These are phyloP conservation scores for Aspergillus spinulosporus DNA, from an alignment of 2,329 filamentous ascomycete species.

Conservation along the genomic window DNA sequence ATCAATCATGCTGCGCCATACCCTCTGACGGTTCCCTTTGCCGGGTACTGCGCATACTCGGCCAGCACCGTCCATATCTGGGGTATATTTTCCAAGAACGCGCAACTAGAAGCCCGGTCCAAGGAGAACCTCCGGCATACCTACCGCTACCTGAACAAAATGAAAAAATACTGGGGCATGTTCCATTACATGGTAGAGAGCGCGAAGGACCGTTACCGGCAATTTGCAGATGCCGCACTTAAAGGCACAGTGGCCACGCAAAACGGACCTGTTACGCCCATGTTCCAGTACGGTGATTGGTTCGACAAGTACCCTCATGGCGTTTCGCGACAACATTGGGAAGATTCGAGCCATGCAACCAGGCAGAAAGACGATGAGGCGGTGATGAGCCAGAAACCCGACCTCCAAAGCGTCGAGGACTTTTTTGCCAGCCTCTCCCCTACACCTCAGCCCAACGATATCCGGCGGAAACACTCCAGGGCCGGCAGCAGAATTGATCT, in stretches of 20 bases:
- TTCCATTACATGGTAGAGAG: slow-evolving; percentile 96
- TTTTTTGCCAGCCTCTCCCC: slow-evolving; percentile 83
- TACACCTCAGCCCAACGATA: slow-evolving; percentile 48
- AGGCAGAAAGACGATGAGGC: slow-evolving; percentile 83
- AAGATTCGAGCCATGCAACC: slow-evolving; percentile 65
- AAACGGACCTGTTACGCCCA: slow-evolving; percentile 53
- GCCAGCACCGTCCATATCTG: slow-evolving; percentile 94
- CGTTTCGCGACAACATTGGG: slow-evolving; percentile 79
- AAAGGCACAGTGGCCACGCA: slow-evolving; percentile 56
- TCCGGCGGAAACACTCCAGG: slow-evolving; percentile 44
- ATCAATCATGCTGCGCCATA: slow-evolving; percentile 78
- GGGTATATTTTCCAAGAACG: slow-evolving; percentile 83
- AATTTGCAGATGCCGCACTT: slow-evolving; percentile 77
- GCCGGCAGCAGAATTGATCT: slow-evolving; percentile 31
- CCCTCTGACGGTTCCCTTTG: slow-evolving; percentile 84
- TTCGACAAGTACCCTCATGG: slow-evolving; percentile 93
- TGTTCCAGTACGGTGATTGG: slow-evolving; percentile 98
- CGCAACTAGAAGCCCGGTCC: slow-evolving; percentile 70
- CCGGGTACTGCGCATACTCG: slow-evolving; percentile 90
- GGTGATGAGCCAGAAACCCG: slow-evolving; percentile 81
- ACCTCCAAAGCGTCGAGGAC: slow-evolving; percentile 91
- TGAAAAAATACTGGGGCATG: slow-evolving; percentile 99
- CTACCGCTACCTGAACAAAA: slow-evolving; percentile 84
- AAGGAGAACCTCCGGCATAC: slow-evolving; percentile 85
- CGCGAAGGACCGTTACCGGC: slow-evolving; percentile 81